A percentile compares a stretch with the other conserved stretches of the same genome.
Evolutionary conservation across 441 rosid species (phyloP).

Genomic region (Brassica balearica): DNA sequence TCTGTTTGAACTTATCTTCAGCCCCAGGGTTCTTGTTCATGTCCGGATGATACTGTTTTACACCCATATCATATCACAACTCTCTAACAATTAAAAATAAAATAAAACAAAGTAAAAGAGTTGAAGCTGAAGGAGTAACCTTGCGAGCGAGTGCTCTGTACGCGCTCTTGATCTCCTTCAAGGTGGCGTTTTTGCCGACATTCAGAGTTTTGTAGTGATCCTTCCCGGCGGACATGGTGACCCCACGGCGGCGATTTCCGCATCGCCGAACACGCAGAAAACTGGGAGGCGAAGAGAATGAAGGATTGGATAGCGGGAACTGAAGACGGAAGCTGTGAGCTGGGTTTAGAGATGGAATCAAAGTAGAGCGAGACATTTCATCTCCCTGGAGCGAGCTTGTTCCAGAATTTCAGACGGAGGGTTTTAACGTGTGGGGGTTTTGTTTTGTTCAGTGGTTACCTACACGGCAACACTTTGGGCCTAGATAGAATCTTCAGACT

Average conservation of each 20-base stretch:
- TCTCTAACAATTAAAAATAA: not conserved
- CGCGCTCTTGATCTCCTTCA: conserved; percentile 75
- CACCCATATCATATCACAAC: conserved; percentile 34
- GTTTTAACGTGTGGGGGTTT: conserved; percentile 33
- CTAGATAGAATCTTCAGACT: not conserved
- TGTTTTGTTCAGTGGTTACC: not conserved
- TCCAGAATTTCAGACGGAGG: not conserved
- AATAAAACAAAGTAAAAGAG: not conserved
- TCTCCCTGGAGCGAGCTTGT: conserved; percentile 20
- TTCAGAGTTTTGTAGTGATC: conserved; percentile 76
- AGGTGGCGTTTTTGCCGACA: conserved; percentile 69
- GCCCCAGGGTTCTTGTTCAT: conserved; percentile 80
- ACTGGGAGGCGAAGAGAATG: conserved; percentile 16
- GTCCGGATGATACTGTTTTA: conserved; percentile 87
- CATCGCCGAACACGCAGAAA: conserved; percentile 16
- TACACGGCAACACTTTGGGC: not conserved
- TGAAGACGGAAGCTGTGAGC: conserved; percentile 26
- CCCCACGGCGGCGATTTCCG: conserved; percentile 43
- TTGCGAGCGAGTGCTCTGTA: conserved; percentile 88
- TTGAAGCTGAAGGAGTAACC: conserved; percentile 49
- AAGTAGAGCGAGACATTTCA: conserved; percentile 25
- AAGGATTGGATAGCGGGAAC: conserved; percentile 23
- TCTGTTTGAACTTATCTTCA: conserved; percentile 93
- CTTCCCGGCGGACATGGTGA: conserved; percentile 50
- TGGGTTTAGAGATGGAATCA: conserved; percentile 28